Evolutionary conservation across 805 yeast species (phyloP), one percentile per base, ranked within the genome.

Genomic region (Starmerella tilneyi): DNA sequence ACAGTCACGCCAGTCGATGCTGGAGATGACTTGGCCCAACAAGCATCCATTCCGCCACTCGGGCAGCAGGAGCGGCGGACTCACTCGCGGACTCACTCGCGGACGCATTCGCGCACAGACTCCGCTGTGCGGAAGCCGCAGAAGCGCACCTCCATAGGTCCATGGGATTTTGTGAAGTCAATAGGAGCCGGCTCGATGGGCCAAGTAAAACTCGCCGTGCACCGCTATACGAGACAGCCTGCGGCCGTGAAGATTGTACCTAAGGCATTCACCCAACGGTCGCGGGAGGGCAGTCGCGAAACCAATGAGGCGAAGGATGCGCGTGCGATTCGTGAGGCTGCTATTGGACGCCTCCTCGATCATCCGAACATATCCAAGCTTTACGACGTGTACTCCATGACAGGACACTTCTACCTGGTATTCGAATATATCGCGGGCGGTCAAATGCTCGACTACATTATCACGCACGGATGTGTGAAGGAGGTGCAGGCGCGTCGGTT

Each of bases 181-280:
- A 83, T 92, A 37, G 99, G 99, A 34, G 95, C 97, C 2, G 98
- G 99, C 3, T 85, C 96, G 0, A 92, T 92, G 98, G 99, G 99
- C 48, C 94, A 89, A 63, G 99, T 92, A 41, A 92, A 92, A 65
- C 70, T 92, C 31, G 97, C 97, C 1, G 79, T 77, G 57, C 94
- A 88, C 66, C 75, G 82, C 53, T 64, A 76, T 28, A 84, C 96
- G 1, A 61, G 61, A 38, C 76, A 74, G 49, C 88, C 84, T 55
- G 72, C 84, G 12, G 89, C 96, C 0, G 88, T 89, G 22, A 89
- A 89, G 62, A 88, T 89, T 45, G 92, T 89, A 30, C 94, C 94
- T 21, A 70, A 94, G 55, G 96, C 96, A 6, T 81, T 84, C 3
- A 77, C 84, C 2, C 68, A 64, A 34, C 72, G 74, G 12, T 5